These are phyloP conservation scores for Pueraria montana DNA, from an alignment of 306 rosid genomes.

Conservation along the genomic window DNA sequence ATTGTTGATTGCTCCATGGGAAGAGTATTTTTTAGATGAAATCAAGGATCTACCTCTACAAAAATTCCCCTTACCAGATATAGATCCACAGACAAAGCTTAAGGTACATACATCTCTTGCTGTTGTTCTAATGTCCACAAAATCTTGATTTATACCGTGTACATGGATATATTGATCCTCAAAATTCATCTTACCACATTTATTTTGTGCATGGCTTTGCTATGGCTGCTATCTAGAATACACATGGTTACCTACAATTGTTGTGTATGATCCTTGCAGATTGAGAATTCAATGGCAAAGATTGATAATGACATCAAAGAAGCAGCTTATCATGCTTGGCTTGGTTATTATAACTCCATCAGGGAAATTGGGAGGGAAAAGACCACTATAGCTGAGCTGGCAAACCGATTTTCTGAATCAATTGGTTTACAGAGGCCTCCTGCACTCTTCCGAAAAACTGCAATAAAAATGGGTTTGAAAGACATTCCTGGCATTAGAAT, in stretches of 20 bases:
- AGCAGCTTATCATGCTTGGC: conserved; percentile 97
- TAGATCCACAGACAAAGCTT: conserved; percentile 63
- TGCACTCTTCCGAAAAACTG: conserved; percentile 81
- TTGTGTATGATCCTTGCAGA: conserved; percentile 56
- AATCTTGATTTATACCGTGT: neutral
- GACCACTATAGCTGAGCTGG: conserved; percentile 75
- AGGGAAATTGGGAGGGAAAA: conserved; percentile 89
- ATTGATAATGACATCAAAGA: conserved; percentile 80
- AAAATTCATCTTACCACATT: neutral
- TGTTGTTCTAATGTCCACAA: conserved; percentile 3
- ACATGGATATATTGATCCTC: conserved; percentile 13
- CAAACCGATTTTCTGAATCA: conserved; percentile 75
- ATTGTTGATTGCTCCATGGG: conserved; percentile 95
- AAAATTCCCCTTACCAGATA: conserved; percentile 63
- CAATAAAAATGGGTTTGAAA: conserved; percentile 90
- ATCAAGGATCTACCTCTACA: conserved; percentile 84
- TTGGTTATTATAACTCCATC: conserved; percentile 90
- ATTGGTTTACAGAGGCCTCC: conserved; percentile 91
- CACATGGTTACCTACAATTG: neutral
- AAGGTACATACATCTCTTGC: conserved; percentile 68
- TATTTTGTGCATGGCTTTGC: conserved; percentile 4
- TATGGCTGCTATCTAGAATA: neutral
- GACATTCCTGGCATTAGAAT: conserved; percentile 89
- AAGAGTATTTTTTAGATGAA: conserved; percentile 81
- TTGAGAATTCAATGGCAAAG: conserved; percentile 79